A percentile compares a stretch with the other conserved stretches of the same genome.
Evolutionary conservation across 1,284 basidiomycete genomes (phyloP).

Genomic region (Neonothopanus nambi): DNA sequence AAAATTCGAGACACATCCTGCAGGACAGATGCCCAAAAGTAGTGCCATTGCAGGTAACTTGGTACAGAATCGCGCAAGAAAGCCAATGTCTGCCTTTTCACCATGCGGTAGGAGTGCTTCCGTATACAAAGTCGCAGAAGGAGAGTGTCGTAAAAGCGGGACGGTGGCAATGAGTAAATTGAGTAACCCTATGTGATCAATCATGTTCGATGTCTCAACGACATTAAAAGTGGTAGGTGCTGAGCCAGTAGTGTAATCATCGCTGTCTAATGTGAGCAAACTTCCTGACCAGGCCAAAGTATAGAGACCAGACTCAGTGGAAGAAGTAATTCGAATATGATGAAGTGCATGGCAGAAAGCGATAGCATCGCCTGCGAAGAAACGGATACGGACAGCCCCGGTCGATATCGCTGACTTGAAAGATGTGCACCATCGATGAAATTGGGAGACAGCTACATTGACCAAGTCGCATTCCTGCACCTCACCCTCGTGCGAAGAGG

Average conservation of each 20-base stretch:
- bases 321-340: constrained; percentile 13
- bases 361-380: constrained; percentile 38
- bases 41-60: constrained; percentile 36
- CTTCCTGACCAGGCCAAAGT: constrained; percentile 34
- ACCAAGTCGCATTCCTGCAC: too few relatives aligned
- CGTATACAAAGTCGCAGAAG: constrained; percentile 39
- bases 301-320: constrained; percentile 23
- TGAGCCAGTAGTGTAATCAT: constrained; percentile 5
- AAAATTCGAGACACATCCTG: constrained; percentile 40
- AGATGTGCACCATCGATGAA: constrained; percentile 5
- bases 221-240: constrained; percentile 48
- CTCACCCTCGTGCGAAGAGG: constrained; percentile 19
- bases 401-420: background rate
- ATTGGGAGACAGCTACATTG: background rate
- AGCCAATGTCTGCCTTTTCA: constrained; percentile 25
- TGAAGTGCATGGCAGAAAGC: constrained; percentile 32
- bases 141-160: constrained; percentile 34
- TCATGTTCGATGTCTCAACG: constrained; percentile 55
- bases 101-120: constrained; percentile 35
- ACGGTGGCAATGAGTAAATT: constrained; percentile 45
- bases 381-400: constrained; percentile 27
- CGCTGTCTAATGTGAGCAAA: constrained; percentile 29
- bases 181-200: constrained; percentile 44
- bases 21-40: constrained; percentile 43
- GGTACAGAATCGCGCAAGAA: constrained; percentile 35